These are phyloP conservation scores for Arabis alpina DNA, from an alignment of 345 rosid genomes.

Conservation along the genomic window DNA sequence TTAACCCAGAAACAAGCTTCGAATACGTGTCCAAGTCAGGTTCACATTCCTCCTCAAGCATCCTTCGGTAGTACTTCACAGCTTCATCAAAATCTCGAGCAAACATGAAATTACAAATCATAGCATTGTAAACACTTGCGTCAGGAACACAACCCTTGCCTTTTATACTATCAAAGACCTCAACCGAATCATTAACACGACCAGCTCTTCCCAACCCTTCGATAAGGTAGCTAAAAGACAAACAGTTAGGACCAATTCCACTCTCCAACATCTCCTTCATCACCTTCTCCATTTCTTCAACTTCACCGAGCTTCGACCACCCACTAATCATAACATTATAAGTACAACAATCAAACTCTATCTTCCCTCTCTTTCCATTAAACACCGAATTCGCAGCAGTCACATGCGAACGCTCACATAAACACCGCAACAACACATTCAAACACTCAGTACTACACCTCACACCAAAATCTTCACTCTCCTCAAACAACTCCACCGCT, in stretches of 20 bases:
- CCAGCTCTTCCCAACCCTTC: slow-evolving; percentile 87
- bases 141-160: slow-evolving; percentile 56
- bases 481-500: slow-evolving; percentile 61
- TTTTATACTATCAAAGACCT: slow-evolving; percentile 58
- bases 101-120: slow-evolving; percentile 70
- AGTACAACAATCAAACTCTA: slow-evolving; percentile 53
- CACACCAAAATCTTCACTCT: slow-evolving; percentile 57
- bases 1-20: slow-evolving; percentile 62
- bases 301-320: slow-evolving; percentile 78
- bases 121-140: slow-evolving; percentile 65
- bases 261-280: slow-evolving; percentile 63
- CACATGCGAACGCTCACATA: slow-evolving; percentile 73
- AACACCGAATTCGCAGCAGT: slow-evolving; percentile 67
- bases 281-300: slow-evolving; percentile 60
- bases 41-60: slow-evolving; percentile 56
- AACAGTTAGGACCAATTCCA: slow-evolving; percentile 62
- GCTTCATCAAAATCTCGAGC: slow-evolving; percentile 61
- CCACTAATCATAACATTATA: slow-evolving; percentile 68
- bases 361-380: slow-evolving; percentile 55
- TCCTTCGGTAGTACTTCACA: slow-evolving; percentile 54
- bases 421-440: slow-evolving; percentile 66
- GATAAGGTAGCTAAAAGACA: slow-evolving; percentile 59
- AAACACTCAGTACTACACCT: slow-evolving; percentile 55
- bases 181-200: slow-evolving; percentile 62
- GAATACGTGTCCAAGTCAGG: slow-evolving; percentile 68